A percentile compares a stretch with the other conserved stretches of the same genome.
Evolutionary conservation across 2,329 filamentous ascomycete species (phyloP).

Genomic region (Ascochyta rabiei): DNA sequence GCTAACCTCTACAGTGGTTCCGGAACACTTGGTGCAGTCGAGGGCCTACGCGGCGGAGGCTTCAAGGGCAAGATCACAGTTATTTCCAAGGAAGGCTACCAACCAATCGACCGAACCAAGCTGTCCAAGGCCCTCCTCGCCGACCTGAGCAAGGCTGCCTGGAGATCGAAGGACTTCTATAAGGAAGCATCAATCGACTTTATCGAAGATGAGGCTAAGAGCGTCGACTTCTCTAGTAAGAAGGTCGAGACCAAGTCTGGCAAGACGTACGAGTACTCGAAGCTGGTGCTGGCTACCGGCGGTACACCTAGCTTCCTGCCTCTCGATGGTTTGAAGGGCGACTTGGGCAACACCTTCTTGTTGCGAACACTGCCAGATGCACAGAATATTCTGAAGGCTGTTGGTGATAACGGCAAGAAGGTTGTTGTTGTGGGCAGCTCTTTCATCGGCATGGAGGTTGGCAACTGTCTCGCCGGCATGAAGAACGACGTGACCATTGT

Average conservation of each 20-base stretch:
- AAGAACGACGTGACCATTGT: slow-evolving; percentile 86
- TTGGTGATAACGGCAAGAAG: slow-evolving; percentile 84
- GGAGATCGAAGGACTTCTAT: slow-evolving; percentile 80
- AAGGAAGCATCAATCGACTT: slow-evolving; percentile 64
- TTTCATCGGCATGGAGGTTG: slow-evolving; percentile 99
- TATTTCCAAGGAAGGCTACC: slow-evolving; percentile 81
- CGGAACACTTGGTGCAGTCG: slow-evolving; percentile 79
- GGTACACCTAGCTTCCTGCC: slow-evolving; percentile 78
- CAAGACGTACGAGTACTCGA: slow-evolving; percentile 76
- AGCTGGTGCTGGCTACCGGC: slow-evolving; percentile 88
- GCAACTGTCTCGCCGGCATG: slow-evolving; percentile 74
- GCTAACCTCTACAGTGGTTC: slow-evolving; percentile 64
- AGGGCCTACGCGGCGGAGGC: slow-evolving; percentile 81
- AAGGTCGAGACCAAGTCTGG: slow-evolving; percentile 76
- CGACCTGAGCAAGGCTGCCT: slow-evolving; percentile 78
- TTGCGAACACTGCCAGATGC: slow-evolving; percentile 79
- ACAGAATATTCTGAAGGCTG: slow-evolving; percentile 76
- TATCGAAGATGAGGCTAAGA: slow-evolving; percentile 67
- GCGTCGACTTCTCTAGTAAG: slow-evolving; percentile 76
- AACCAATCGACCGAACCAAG: slow-evolving; percentile 92
- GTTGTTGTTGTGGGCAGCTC: slow-evolving; percentile 90
- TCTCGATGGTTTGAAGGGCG: slow-evolving; percentile 79
- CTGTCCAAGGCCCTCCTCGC: slow-evolving; percentile 90
- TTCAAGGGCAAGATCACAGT: slow-evolving; percentile 82
- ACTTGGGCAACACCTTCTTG: slow-evolving; percentile 84